A percentile compares a stretch with the other conserved stretches of the same genome.
Conservation (phyloP, 768 basidiomycete genomes). For the Strobilomyces dryophilus region DNA sequence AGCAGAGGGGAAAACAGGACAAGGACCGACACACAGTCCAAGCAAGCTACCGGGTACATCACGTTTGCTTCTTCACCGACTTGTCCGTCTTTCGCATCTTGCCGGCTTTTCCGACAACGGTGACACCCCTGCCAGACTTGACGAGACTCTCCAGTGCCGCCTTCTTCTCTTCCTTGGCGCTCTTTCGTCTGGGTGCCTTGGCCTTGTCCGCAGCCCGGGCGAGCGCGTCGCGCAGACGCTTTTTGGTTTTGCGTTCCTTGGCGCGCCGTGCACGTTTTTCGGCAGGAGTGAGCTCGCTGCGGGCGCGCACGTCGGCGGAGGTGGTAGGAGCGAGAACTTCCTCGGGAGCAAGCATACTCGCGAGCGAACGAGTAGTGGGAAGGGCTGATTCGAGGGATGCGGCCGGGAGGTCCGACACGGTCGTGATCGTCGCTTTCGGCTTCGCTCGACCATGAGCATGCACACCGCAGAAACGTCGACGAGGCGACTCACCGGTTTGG, state of each 20-base stretch:
- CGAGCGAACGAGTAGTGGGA: constrained; percentile 71
- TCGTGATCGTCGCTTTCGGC: constrained; percentile 88
- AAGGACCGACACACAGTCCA: not conserved
- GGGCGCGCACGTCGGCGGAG: constrained; percentile 51
- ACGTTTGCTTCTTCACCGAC: constrained; percentile 23
- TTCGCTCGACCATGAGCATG: constrained; percentile 27
- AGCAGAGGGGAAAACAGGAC: not conserved
- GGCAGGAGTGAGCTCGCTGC: constrained; percentile 77
- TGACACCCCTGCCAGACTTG: constrained; percentile 81
- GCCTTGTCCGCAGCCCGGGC: constrained; percentile 64
- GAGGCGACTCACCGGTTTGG: constrained; percentile 68
- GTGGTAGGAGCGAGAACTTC: constrained; percentile 69
- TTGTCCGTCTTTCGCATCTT: constrained; percentile 28
- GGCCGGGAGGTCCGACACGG: constrained; percentile 76
- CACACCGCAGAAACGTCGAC: too few relatives aligned
- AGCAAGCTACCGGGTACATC: not conserved
- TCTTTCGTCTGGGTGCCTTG: constrained; percentile 36
- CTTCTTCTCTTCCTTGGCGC: constrained; percentile 78
- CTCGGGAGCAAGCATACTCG: constrained; percentile 88
- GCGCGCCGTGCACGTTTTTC: constrained; percentile 74
- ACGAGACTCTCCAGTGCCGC: constrained; percentile 77
- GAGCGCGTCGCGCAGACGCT: constrained; percentile 61
- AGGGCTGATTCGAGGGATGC: constrained; percentile 87
- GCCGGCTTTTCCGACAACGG: constrained; percentile 73
- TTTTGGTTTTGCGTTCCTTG: constrained; percentile 66